Percentiles rank a stretch among this genome's conserved stretches.
Evolutionary conservation across 176 grass and related monocot genomes (phyloP).

Genomic region (Cenchrus fungigraminus): DNA sequence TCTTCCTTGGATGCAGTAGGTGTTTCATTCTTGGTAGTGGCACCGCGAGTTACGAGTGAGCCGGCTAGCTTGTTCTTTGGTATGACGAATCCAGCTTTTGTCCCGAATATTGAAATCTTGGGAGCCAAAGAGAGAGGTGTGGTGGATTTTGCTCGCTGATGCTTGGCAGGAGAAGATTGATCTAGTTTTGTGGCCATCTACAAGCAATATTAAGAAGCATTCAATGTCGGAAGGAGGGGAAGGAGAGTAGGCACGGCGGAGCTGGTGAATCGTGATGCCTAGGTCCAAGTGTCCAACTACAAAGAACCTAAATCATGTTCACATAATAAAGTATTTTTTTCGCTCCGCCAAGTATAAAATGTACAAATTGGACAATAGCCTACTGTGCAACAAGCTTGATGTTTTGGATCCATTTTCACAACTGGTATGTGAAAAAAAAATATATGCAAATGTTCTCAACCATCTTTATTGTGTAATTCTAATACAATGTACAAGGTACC

Average conservation of each 20-base stretch:
- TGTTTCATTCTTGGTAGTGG: constrained; percentile 56
- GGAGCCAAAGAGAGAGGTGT: constrained; percentile 24
- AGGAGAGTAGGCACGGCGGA: not conserved
- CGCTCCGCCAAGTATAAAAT: too few species aligned
- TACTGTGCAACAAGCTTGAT: too few species aligned
- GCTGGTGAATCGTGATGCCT: too few species aligned
- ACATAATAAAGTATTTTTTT: too few species aligned
- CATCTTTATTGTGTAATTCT: too few species aligned
- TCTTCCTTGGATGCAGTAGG: constrained; percentile 49
- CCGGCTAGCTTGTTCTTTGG: constrained; percentile 94
- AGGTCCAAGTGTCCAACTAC: too few species aligned
- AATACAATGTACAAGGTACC: too few species aligned
- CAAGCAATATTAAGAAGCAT: not conserved
- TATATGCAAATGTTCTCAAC: too few species aligned
- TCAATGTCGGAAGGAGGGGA: not conserved
- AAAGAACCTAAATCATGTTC: too few species aligned
- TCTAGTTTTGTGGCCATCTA: constrained; percentile 67
- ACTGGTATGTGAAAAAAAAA: too few species aligned
- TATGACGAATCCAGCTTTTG: constrained; percentile 94
- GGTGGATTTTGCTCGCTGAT: constrained; percentile 30
- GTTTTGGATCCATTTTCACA: too few species aligned
- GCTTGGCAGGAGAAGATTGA: constrained; percentile 39
- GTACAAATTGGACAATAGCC: too few species aligned
- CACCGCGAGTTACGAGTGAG: constrained; percentile 57
- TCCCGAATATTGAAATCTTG: constrained; percentile 67